Evolutionary conservation across 495 filamentous ascomycete genomes (phyloP).

Genomic region (Trichocladium uniseriatum): DNA sequence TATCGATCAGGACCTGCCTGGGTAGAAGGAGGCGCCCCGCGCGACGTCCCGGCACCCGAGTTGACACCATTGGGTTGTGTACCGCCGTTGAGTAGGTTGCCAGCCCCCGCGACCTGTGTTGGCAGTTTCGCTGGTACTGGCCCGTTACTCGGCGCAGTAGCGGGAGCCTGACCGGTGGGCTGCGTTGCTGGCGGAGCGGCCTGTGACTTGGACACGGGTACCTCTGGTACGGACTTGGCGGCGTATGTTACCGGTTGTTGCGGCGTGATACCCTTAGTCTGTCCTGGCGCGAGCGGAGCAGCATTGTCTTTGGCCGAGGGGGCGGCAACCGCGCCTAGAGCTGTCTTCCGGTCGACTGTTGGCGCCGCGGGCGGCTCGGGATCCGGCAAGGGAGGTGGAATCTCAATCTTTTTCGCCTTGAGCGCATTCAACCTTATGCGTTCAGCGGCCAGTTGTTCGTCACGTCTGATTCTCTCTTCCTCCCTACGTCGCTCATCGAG

Average conservation of each 20-base stretch:
- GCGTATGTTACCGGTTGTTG: neutral
- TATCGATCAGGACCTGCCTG: constrained; percentile 39
- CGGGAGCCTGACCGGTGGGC: neutral
- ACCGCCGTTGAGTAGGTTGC: neutral
- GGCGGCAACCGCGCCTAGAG: neutral
- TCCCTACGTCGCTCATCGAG: constrained; percentile 41
- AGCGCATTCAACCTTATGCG: constrained; percentile 34
- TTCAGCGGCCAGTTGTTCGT: constrained; percentile 34
- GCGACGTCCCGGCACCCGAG: neutral
- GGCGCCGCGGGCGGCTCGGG: constrained; percentile 16
- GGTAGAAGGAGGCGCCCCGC: neutral
- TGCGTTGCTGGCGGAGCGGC: neutral
- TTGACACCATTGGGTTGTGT: constrained; percentile 7
- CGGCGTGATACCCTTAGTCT: constrained; percentile 8
- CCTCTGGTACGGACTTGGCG: neutral
- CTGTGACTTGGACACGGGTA: neutral
- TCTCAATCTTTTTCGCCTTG: constrained; percentile 35
- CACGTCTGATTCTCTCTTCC: constrained; percentile 43
- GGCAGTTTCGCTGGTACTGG: neutral
- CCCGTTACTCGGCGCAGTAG: neutral
- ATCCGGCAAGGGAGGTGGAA: constrained; percentile 31
- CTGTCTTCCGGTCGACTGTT: constrained; percentile 1
- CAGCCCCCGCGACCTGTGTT: neutral
- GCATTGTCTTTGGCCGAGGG: neutral
- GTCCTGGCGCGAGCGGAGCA: neutral